Evolutionary conservation across 768 basidiomycete genomes (phyloP).

Genomic region (Gymnopilus dilepis): DNA sequence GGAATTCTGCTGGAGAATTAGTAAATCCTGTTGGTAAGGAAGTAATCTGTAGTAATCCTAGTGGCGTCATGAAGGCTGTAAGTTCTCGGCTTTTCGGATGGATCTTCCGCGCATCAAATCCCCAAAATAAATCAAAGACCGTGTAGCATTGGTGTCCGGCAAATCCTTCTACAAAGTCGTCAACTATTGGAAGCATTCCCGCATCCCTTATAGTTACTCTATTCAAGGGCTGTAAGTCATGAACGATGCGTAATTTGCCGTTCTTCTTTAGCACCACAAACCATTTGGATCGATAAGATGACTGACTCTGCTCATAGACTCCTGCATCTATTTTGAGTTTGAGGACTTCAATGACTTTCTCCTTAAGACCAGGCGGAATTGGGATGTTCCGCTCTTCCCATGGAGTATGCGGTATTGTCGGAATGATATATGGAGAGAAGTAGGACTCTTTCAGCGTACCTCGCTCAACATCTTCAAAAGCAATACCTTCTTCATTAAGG

Average conservation of each 20-base stretch:
- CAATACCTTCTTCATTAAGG: conserved; percentile 18
- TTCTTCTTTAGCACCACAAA: conserved; percentile 40
- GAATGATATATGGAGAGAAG: conserved; percentile 36
- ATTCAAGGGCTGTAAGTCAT: conserved; percentile 45
- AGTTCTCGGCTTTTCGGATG: conserved; percentile 24
- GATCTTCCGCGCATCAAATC: conserved; percentile 32
- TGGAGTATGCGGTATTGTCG: conserved; percentile 38
- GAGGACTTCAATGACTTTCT: conserved; percentile 36
- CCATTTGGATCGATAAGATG: conserved; percentile 30
- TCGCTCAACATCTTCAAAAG: conserved; percentile 3
- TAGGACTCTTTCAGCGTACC: conserved; percentile 20
- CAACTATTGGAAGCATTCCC: conserved; percentile 36
- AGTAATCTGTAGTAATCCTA: conserved; percentile 37
- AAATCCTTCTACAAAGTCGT: conserved; percentile 31
- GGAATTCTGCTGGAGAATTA: conserved; percentile 39
- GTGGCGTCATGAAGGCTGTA: conserved; percentile 29
- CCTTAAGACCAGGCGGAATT: conserved; percentile 39
- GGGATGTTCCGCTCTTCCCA: conserved; percentile 41
- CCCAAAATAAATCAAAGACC: conserved; percentile 40
- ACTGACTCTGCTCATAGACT: conserved; percentile 41
- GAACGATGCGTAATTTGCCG: conserved; percentile 39
- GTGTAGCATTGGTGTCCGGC: conserved; percentile 31
- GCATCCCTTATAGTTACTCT: conserved; percentile 42
- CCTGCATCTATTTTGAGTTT: conserved; percentile 39
- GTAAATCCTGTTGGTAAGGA: conserved; percentile 46